Evolutionary conservation across 1,284 basidiomycete species (phyloP).

Genomic region (Dichomitus squalens): DNA sequence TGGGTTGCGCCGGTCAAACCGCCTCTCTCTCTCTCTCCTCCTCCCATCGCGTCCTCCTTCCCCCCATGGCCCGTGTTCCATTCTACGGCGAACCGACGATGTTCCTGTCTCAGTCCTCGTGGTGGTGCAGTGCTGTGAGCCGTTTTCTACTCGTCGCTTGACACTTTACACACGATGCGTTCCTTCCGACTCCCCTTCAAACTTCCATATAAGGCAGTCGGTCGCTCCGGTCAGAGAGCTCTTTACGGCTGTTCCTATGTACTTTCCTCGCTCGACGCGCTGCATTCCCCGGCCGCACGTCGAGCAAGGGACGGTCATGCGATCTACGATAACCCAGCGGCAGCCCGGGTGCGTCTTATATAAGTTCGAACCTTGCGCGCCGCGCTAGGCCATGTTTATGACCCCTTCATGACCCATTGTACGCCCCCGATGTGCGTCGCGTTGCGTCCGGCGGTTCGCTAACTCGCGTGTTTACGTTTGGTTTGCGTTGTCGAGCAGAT

Average conservation of each 20-base stretch:
- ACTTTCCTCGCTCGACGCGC: slow-evolving; percentile 30
- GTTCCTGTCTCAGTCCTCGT: slow-evolving; percentile 22
- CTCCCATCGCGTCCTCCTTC: neutral
- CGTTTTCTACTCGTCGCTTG: slow-evolving; percentile 15
- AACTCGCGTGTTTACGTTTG: slow-evolving; percentile 5
- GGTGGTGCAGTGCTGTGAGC: slow-evolving; percentile 23
- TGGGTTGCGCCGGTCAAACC: slow-evolving; percentile 7
- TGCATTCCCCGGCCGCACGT: slow-evolving; percentile 22
- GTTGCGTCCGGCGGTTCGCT: slow-evolving; percentile 11
- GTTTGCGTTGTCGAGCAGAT: slow-evolving; percentile 29
- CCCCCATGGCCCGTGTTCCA: slow-evolving; percentile 14
- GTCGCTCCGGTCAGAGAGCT: slow-evolving; percentile 19
- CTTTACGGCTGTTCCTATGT: slow-evolving; percentile 37
- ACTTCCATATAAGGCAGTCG: slow-evolving; percentile 33
- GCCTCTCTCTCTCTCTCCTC: slow-evolving; percentile 9
- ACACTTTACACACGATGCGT: slow-evolving; percentile 18
- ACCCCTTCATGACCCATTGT: slow-evolving; percentile 37
- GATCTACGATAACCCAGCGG: slow-evolving; percentile 32
- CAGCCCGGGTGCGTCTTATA: slow-evolving; percentile 31
- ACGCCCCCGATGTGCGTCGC: slow-evolving; percentile 20
- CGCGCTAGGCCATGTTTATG: slow-evolving; percentile 29
- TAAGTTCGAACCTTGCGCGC: slow-evolving; percentile 35
- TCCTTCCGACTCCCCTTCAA: slow-evolving; percentile 30
- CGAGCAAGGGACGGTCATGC: slow-evolving; percentile 29
- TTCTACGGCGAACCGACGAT: slow-evolving; percentile 12